Conservation (phyloP, 306 rosid genomes). For the Vigna nakashimae region DNA sequence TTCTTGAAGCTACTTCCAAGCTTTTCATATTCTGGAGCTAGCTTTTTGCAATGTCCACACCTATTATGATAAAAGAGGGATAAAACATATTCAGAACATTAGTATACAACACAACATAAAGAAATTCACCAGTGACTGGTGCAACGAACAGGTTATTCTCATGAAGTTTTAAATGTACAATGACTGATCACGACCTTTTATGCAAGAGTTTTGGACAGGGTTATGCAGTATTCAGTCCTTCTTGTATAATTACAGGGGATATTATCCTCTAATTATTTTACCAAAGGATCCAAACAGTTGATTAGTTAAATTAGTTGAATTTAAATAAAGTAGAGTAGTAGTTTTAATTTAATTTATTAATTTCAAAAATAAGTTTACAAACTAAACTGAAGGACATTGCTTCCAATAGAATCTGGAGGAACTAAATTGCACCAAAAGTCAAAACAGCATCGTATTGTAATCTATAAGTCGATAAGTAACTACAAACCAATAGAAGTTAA, state of each 20-base stretch:
- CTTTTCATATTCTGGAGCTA: conserved; percentile 95
- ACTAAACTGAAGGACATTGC: not conserved
- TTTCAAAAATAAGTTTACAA: not conserved
- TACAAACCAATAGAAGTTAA: conserved; percentile 1
- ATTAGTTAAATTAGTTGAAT: not conserved
- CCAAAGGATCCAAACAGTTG: not conserved
- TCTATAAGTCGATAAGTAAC: not conserved
- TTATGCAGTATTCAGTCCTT: not conserved
- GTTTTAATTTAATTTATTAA: not conserved
- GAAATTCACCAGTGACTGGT: not conserved
- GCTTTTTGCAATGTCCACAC: conserved; percentile 99
- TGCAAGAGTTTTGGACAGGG: not conserved
- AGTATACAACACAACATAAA: not conserved
- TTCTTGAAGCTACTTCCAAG: conserved; percentile 89
- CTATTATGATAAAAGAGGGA: conserved; percentile 46
- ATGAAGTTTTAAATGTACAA: not conserved
- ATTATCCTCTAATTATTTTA: not conserved
- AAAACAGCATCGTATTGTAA: conserved; percentile 21
- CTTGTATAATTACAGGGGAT: not conserved
- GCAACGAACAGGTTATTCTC: not conserved
- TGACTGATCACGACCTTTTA: not conserved
- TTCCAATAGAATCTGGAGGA: not conserved
- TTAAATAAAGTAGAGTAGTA: not conserved
- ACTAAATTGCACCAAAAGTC: conserved; percentile 1
- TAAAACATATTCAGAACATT: not conserved